These are phyloP conservation scores for Sarocladium kiliense DNA, from an alignment of 2,329 filamentous ascomycete species.

Conservation along the genomic window DNA sequence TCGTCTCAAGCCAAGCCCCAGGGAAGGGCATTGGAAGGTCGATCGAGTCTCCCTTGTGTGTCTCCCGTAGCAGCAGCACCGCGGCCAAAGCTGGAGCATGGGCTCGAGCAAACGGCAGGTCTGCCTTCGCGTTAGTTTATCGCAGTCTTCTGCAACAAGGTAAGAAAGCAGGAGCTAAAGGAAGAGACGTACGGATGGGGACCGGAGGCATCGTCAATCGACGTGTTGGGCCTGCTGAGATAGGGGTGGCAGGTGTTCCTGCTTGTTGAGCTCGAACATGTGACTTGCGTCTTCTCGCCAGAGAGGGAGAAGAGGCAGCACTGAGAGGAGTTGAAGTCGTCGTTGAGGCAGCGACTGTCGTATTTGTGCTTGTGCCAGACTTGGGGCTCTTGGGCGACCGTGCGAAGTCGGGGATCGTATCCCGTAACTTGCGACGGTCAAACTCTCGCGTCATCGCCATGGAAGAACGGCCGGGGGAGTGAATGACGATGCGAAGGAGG, in stretches of 20 bases:
- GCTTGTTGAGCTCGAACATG: not conserved
- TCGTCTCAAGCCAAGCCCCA: conserved; percentile 48
- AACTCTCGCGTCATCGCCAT: not conserved
- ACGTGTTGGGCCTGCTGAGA: not conserved
- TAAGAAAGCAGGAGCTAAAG: not conserved
- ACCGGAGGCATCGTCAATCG: conserved; percentile 4
- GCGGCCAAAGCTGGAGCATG: conserved; percentile 11
- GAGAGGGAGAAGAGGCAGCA: not conserved
- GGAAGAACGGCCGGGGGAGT: not conserved
- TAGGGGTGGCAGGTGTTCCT: not conserved
- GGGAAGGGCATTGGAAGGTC: conserved; percentile 55
- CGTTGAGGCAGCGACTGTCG: not conserved
- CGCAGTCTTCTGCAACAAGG: too few species aligned
- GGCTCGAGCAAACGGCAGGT: conserved; percentile 24
- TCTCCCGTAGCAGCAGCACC: not conserved
- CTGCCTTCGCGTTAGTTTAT: conserved; percentile 13
- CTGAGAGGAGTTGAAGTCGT: not conserved
- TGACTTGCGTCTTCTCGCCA: conserved; percentile 2
- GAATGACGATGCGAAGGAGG: conserved; percentile 2
- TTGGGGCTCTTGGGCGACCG: not conserved
- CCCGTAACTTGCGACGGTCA: conserved; percentile 1
- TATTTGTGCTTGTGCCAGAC: not conserved
- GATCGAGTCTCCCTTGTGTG: conserved; percentile 39
- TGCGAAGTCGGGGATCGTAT: conserved; percentile 8
- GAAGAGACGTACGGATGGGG: conserved; percentile 8